phyloP scores from a whole-genome alignment of 805 yeast species.

The Debaryomyces prosopidis region DNA sequence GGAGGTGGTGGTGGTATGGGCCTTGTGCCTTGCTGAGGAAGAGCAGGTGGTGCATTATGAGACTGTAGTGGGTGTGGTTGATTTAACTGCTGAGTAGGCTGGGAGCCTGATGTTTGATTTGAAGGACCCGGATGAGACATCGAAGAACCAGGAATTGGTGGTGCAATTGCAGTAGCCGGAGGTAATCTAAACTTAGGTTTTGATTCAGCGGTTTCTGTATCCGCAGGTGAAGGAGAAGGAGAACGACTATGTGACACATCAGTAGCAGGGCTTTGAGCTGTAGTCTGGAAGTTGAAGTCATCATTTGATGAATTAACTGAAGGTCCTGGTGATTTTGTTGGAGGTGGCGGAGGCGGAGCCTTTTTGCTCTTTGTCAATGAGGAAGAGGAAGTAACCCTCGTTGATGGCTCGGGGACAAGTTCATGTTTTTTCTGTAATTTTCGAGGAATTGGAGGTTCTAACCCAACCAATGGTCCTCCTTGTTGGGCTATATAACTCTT shows the following conservation, averaged over 20 bases:
- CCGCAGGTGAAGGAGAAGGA: conserved; percentile 10
- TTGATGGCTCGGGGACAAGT: conserved; percentile 13
- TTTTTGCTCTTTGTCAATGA: conserved; percentile 25
- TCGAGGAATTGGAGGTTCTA: conserved; percentile 83
- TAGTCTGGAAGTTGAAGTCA: conserved; percentile 11
- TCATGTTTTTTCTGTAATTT: conserved; percentile 36
- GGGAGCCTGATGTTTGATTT: conserved; percentile 10
- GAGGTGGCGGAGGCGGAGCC: conserved; percentile 44
- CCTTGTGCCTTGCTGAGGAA: conserved; percentile 17
- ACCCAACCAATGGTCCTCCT: conserved; percentile 79
- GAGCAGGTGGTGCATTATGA: conserved; percentile 14
- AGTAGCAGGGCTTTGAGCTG: conserved; percentile 4
- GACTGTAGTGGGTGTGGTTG: conserved; percentile 16
- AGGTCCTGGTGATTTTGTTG: conserved; percentile 7
- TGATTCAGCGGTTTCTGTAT: conserved; percentile 9
- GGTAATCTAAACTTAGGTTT: conserved; percentile 36
- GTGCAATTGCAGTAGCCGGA: conserved; percentile 31
- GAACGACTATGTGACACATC: conserved; percentile 8
- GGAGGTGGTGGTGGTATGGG: conserved; percentile 20
- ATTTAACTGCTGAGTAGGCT: conserved; percentile 15
- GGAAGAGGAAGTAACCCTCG: conserved; percentile 14
- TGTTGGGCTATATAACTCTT: conserved; percentile 72
- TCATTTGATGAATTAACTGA: background rate
- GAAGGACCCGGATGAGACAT: conserved; percentile 16
- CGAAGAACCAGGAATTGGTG: conserved; percentile 23